Base-by-base conservation (phyloP, 108 stramenopile species). In the Schizochytrium sp. region DNA sequence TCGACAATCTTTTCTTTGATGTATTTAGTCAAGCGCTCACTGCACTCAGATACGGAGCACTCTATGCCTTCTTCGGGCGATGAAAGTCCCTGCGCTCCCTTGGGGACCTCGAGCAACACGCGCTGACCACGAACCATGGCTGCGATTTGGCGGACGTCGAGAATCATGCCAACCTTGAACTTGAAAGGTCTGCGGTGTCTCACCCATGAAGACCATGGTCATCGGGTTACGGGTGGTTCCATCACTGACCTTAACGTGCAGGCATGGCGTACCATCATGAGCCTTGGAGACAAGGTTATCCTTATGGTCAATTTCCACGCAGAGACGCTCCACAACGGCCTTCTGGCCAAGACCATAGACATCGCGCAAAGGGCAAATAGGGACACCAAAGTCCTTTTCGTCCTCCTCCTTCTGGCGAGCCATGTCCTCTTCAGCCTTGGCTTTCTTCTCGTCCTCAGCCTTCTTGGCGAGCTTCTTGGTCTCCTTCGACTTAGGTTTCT, bases 111-210 rank as follows among this genome's bases (percentile, higher is more conserved):
- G 50, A 83, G 76, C 17, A 83, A 40, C 17, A 83, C 76, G 50
- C 53, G 47, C 76, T 83, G 50, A 5, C 76, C 76, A 42, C 76
- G 76, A 8, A 83, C 76, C 76, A 83, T 83, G 76, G 76, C 76
- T 53, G 53, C 45, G 10, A 83, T 28, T 47, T 83, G 49, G 38
- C 76, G 8, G n/a, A 83, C 76, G 3, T 83, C 76, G 50, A 83
- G 53, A 42, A 83, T 83, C 53, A 55, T 83, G 45, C 53, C 53
- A 5, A 7, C 28, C 47, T 83, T 83, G 76, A 19, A 83, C 5
- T 83, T 49, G 64, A 55, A 55, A 83, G 76, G 76, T 47, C 28
- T 55, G 47, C 10, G 76, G 76, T 12, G 76, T 83, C 76, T 83
- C 76, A 53, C 76, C 76, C 10, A 83, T 83, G 45, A 83, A 40